phyloP scores from a whole-genome alignment of 208 protist species.

The Willaertia magna region DNA sequence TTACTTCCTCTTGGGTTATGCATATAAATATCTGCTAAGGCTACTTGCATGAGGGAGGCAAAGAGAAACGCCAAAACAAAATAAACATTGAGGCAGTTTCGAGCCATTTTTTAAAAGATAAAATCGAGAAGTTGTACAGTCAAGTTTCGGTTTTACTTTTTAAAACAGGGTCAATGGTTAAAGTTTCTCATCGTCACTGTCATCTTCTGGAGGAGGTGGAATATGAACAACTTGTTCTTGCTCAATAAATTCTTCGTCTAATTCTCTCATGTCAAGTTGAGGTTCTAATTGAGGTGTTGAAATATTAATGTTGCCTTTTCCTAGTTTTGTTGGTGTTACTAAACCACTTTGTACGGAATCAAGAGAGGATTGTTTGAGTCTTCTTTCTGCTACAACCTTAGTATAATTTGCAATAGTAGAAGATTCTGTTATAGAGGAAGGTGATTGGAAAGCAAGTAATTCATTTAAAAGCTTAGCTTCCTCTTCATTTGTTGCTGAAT shows the following conservation, averaged over 20 bases:
- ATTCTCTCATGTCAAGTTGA: not conserved
- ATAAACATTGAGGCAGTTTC: no score
- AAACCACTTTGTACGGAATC: not conserved
- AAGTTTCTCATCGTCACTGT: not conserved
- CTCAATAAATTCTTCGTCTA: not conserved
- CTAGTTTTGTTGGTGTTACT: no score
- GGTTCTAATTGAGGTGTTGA: not conserved
- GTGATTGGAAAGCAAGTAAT: not conserved
- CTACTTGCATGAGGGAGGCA: no score
- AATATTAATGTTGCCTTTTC: no score
- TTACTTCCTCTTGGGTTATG: not conserved
- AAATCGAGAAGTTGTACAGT: no score
- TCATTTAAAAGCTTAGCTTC: not conserved
- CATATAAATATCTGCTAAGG: constrained; percentile 7
- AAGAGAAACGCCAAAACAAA: no score
- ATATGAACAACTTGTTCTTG: not conserved
- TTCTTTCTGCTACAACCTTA: not conserved
- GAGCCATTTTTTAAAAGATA: no score
- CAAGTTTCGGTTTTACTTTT: no score
- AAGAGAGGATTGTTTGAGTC: not conserved
- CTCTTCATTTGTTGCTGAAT: not conserved
- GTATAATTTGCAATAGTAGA: not conserved
- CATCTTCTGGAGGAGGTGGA: not conserved
- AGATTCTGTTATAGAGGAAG: not conserved
- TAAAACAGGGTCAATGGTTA: no score